Percentiles rank a stretch among this genome's conserved stretches.
These are phyloP conservation scores for Ophiostoma himal-ulmi DNA, from an alignment of 2,329 filamentous ascomycete species.

Conservation along the genomic window DNA sequence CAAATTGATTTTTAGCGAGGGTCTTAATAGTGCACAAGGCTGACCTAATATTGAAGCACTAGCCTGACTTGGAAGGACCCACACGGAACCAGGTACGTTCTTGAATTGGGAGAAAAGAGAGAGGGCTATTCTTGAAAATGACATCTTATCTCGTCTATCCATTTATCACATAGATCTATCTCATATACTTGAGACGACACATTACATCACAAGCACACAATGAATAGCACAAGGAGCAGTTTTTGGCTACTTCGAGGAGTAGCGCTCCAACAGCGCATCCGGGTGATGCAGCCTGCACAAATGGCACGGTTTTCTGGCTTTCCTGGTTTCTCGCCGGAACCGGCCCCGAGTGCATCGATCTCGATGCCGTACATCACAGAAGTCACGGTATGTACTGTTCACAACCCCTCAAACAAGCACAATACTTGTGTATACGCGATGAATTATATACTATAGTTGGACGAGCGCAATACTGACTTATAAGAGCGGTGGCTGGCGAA, in stretches of 20 bases:
- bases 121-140: not conserved
- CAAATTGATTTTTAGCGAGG: too few species aligned
- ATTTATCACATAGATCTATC: not conserved
- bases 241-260: not conserved
- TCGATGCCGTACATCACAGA: constrained; percentile 57
- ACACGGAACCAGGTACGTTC: not conserved
- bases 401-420: not conserved
- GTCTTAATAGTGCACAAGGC: not conserved
- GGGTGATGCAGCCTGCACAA: not conserved
- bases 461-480: constrained; percentile 30
- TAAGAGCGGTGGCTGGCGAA: constrained; percentile 70
- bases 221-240: constrained; percentile 6
- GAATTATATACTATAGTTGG: not conserved
- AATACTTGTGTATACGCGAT: not conserved
- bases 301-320: constrained; percentile 30
- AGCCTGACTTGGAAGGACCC: not conserved
- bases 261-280: not conserved
- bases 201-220: not conserved
- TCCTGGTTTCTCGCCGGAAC: constrained; percentile 19
- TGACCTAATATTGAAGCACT: not conserved
- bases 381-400: constrained; percentile 41
- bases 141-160: not conserved
- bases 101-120: not conserved
- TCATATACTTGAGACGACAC: not conserved
- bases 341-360: constrained; percentile 36